phyloP scores from a whole-genome alignment of 257 asterid species.

The Salvia miltiorrhiza region DNA sequence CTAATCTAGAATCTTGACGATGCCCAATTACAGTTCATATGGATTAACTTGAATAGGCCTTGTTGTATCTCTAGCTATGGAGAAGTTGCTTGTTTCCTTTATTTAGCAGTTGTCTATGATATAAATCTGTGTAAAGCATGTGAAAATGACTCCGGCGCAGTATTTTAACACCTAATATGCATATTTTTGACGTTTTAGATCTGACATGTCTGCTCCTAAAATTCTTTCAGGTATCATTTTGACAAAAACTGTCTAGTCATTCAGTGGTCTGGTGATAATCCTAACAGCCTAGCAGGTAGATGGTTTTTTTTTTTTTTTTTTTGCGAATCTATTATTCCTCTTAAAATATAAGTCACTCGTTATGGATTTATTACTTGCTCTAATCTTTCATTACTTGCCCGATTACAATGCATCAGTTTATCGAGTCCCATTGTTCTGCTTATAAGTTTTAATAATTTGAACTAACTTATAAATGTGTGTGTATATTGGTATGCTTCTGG shows the following conservation, averaged over 20 bases:
- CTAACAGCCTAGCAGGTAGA: slow-evolving; percentile 95
- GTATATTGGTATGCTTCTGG: background rate
- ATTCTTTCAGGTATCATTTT: slow-evolving; percentile 69
- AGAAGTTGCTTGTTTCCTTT: background rate
- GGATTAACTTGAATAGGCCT: background rate
- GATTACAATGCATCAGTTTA: background rate
- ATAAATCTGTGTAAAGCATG: too few relatives aligned
- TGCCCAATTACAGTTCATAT: background rate
- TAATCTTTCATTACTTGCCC: background rate
- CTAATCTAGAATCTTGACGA: background rate
- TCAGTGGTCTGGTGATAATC: slow-evolving; percentile 99
- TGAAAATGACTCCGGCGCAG: too few relatives aligned
- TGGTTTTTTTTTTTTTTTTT: too few relatives aligned
- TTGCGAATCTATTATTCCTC: background rate
- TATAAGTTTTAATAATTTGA: background rate
- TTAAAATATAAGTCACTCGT: background rate
- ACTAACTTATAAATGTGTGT: background rate
- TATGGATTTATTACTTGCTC: background rate
- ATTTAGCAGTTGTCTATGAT: too few relatives aligned
- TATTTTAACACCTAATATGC: too few relatives aligned
- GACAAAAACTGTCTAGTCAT: slow-evolving; percentile 65
- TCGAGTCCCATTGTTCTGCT: background rate
- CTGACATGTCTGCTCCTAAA: slow-evolving; percentile 15
- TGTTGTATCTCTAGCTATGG: background rate
- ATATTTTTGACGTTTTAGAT: background rate